Evolutionary conservation across 805 yeast species (phyloP).

Genomic region (Tetrapisispora namnaoensis): DNA sequence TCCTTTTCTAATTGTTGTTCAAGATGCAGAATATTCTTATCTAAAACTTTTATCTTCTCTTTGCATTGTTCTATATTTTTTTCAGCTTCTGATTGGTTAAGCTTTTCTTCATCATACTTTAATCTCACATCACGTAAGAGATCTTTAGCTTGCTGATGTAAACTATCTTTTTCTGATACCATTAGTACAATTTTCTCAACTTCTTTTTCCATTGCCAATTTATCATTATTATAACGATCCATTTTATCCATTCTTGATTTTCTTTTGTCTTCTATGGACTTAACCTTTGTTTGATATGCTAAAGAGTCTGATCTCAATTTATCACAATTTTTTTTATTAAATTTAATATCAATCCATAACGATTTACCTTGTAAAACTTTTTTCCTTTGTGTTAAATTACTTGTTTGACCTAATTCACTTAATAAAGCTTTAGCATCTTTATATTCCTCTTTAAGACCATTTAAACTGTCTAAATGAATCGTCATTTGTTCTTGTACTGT

Average conservation of each 20-base stretch:
- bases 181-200: constrained; percentile 8
- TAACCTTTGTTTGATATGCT: constrained; percentile 12
- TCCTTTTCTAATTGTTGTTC: constrained; percentile 22
- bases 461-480: constrained; percentile 32
- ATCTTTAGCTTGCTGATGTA: constrained; percentile 13
- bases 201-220: constrained; percentile 10
- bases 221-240: constrained; percentile 18
- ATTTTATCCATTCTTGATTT: constrained; percentile 20
- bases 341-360: constrained; percentile 37
- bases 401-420: constrained; percentile 33
- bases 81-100: constrained; percentile 15
- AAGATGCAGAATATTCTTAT: constrained; percentile 17
- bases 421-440: constrained; percentile 36
- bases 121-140: constrained; percentile 9
- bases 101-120: constrained; percentile 15
- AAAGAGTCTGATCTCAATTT: constrained; percentile 11
- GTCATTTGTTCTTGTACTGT: constrained; percentile 34
- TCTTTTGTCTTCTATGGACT: constrained; percentile 11
- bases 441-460: constrained; percentile 32
- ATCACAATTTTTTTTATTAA: constrained; percentile 12
- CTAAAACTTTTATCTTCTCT: constrained; percentile 13
- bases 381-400: constrained; percentile 32
- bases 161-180: constrained; percentile 13
- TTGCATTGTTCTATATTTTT: constrained; percentile 14
- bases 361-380: constrained; percentile 38